Conservation (phyloP, 2,329 filamentous ascomycete genomes). For the Acrocalymma vagum region DNA sequence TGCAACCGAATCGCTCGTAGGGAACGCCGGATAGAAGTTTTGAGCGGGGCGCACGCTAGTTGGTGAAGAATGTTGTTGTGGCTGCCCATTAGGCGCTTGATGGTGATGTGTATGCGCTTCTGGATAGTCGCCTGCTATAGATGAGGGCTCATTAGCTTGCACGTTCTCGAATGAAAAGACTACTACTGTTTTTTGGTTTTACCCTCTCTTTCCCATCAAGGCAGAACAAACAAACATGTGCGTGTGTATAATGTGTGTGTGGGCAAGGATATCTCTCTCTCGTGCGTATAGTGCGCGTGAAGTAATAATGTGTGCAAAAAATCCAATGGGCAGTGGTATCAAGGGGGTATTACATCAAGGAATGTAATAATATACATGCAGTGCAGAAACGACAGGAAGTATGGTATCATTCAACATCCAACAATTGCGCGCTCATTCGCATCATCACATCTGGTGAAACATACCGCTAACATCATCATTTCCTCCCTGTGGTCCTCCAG, state of each 20-base stretch:
- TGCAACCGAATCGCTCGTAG: conserved; percentile 63
- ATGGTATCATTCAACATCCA: conserved; percentile 52
- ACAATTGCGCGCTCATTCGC: conserved; percentile 47
- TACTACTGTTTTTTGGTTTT: conserved; percentile 22
- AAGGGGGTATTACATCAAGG: conserved; percentile 53
- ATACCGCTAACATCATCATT: conserved; percentile 93
- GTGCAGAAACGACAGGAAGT: conserved; percentile 51
- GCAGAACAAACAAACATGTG: conserved; percentile 41
- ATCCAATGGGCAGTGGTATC: conserved; percentile 41
- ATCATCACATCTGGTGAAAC: conserved; percentile 91
- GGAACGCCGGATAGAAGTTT: conserved; percentile 77
- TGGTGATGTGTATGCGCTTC: conserved; percentile 74
- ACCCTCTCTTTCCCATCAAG: conserved; percentile 26
- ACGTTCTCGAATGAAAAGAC: conserved; percentile 41
- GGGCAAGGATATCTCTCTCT: conserved; percentile 1
- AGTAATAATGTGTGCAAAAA: conserved; percentile 23
- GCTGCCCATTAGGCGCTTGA: conserved; percentile 65
- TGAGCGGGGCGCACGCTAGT: conserved; percentile 78
- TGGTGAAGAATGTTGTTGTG: too few species aligned
- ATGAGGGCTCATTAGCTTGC: conserved; percentile 55
- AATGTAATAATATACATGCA: conserved; percentile 54
- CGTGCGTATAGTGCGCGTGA: too few species aligned
- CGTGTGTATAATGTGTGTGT: conserved; percentile 17
- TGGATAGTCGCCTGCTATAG: conserved; percentile 64
- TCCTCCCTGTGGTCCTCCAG: conserved; percentile 71